These are phyloP conservation scores for Cordyceps javanica DNA, from an alignment of 2,329 filamentous ascomycete species.

Conservation along the genomic window DNA sequence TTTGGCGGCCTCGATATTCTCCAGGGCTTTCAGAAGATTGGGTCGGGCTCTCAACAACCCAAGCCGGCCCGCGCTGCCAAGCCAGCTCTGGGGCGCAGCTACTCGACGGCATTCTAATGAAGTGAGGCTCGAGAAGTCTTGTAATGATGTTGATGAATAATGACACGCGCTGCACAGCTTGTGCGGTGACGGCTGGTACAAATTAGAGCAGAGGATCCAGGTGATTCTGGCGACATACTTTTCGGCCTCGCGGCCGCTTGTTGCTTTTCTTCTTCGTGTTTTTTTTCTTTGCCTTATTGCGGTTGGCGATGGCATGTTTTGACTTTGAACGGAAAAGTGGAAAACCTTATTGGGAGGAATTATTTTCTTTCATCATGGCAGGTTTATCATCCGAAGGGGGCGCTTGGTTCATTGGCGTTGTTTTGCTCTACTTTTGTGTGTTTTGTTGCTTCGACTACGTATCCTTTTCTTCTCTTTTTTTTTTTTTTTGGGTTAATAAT, in stretches of 20 bases:
- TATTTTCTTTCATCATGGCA: constrained; percentile 12
- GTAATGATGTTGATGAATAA: constrained; percentile 17
- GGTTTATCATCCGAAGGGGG: constrained; percentile 20
- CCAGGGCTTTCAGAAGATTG: constrained; percentile 71
- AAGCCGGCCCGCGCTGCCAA: constrained; percentile 28
- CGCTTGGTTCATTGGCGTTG: constrained; percentile 17
- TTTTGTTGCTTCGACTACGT: constrained; percentile 11
- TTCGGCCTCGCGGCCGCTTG: constrained; percentile 5
- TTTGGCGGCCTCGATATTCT: constrained; percentile 62
- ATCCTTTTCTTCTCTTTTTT: background rate
- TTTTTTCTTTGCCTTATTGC: background rate
- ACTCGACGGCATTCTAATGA: constrained; percentile 30
- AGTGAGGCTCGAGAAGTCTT: background rate
- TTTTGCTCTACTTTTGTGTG: constrained; percentile 7
- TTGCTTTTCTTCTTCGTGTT: background rate
- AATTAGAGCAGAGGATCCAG: constrained; percentile 11
- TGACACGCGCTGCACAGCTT: background rate
- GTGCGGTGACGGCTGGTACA: constrained; percentile 4
- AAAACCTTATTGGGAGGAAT: too few relatives aligned
- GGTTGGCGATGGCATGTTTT: constrained; percentile 5
- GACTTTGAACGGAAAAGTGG: constrained; percentile 21
- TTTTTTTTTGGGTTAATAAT: constrained; percentile 17
- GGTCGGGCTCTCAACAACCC: constrained; percentile 35
- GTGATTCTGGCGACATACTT: constrained; percentile 8
- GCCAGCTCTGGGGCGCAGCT: constrained; percentile 31